Base-by-base conservation (phyloP, 2,329 filamentous ascomycete genomes). In the Akanthomyces uredinophilus region DNA sequence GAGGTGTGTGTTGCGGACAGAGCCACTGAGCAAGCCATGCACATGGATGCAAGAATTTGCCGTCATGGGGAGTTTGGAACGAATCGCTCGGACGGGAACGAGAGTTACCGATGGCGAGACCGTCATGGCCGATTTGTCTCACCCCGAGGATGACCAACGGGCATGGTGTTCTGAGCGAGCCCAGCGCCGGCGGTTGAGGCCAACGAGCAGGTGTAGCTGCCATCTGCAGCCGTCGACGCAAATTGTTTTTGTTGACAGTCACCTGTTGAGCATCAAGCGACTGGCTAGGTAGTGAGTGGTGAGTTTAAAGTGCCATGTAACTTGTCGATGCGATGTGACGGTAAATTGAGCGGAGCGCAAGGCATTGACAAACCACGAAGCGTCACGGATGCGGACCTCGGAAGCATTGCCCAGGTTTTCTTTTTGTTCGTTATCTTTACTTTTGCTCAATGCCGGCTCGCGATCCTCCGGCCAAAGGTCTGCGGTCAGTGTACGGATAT, bases 371-470 rank as follows among this genome's bases (percentile, higher is more conserved):
- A 14, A 39, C 50, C 11, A 22, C 24, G 22, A 35, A 16, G 46
- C 22, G 8, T 50, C 37, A 18, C 22, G 22, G 35, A 35, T 20
- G 22, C 32, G 56, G 5, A 51, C 16, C 37, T 43, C 37, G 14
- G 41, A 29, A 27, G 14, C 13, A 20, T n/a, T 43, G 8, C 27
- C 5, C 11, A 13, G 37, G 55, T 27, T 61, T 47, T 18, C 44
- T 32, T 35, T 47, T 47, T 27, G 18, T 27, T 46, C 37, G 14
- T 20, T 11, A 32, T 37, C 18, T 16, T 35, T 46, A 63, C 81
- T 84, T n/a, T 79, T 76, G 6, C 83, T 81, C 70, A 84, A 84
- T 52, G 79, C 77, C 16, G 75, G 76, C 60, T 75, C 72, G 60
- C 74, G 76, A 58, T 81, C 72, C 41, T 78, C 68, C 18, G 80